Evolutionary conservation across 2,329 filamentous ascomycete genomes (phyloP).

Genomic region (Ceratocystis smalleyi): DNA sequence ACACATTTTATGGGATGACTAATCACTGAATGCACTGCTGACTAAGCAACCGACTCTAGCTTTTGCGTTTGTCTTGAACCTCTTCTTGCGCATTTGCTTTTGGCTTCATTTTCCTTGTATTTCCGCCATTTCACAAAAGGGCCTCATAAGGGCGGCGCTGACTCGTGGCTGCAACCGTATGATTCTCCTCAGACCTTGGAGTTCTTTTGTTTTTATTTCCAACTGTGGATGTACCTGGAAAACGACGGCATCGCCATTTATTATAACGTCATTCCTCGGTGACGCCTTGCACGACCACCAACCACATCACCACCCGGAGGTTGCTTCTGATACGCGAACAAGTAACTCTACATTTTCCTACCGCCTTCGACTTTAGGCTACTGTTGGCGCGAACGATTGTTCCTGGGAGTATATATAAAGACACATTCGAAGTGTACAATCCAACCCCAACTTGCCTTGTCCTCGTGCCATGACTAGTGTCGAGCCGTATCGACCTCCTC

Average conservation of each 20-base stretch:
- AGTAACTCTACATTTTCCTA: not conserved
- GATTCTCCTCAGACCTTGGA: not conserved
- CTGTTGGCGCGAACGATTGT: not conserved
- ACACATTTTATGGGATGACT: not conserved
- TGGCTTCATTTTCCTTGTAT: not conserved
- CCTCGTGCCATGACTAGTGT: constrained; percentile 38
- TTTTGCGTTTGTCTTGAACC: not conserved
- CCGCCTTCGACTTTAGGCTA: not conserved
- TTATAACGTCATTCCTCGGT: not conserved
- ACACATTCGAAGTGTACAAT: not conserved
- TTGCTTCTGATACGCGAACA: not conserved
- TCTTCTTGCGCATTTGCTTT: not conserved
- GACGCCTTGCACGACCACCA: not conserved
- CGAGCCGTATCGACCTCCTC: constrained; percentile 41
- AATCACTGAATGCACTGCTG: not conserved
- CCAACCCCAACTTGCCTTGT: not conserved
- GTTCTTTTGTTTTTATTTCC: not conserved
- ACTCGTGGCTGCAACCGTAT: not conserved
- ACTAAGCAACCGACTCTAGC: not conserved
- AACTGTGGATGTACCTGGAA: not conserved
- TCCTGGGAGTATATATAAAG: not conserved
- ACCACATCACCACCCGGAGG: not conserved
- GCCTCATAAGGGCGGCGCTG: not conserved
- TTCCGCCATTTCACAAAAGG: not conserved
- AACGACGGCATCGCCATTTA: not conserved